Evolutionary conservation across 495 filamentous ascomycete species (phyloP).

Genomic region (Podospora conica): DNA sequence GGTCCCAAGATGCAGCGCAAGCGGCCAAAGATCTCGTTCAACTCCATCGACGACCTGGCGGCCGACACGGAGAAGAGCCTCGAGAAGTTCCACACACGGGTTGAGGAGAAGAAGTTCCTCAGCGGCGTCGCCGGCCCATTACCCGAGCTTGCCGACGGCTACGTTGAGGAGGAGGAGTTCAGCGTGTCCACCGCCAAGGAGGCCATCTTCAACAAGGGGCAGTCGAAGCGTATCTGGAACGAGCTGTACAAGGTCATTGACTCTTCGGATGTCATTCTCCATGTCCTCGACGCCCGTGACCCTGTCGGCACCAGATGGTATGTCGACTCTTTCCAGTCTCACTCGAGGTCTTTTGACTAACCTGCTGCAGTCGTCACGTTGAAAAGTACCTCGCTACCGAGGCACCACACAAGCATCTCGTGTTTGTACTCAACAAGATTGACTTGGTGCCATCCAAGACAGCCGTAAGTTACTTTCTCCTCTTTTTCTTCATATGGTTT

Average conservation of each 20-base stretch:
- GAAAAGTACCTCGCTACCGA: conserved; percentile 93
- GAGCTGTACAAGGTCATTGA: conserved; percentile 96
- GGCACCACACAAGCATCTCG: conserved; percentile 72
- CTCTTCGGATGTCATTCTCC: conserved; percentile 91
- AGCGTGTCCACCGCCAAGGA: conserved; percentile 66
- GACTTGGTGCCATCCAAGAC: conserved; percentile 90
- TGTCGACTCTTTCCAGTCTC: background rate
- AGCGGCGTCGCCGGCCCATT: conserved; percentile 60
- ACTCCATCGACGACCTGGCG: conserved; percentile 73
- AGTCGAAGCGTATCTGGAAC: conserved; percentile 95
- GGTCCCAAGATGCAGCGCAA: conserved; percentile 92
- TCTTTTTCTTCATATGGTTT: conserved; percentile 4
- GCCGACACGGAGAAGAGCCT: conserved; percentile 70
- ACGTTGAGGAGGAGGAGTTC: conserved; percentile 44
- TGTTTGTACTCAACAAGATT: conserved; percentile 80
- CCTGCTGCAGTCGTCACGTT: conserved; percentile 56
- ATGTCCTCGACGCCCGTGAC: conserved; percentile 91
- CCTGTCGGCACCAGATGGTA: conserved; percentile 73
- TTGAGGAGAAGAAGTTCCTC: conserved; percentile 64
- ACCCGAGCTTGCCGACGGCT: conserved; percentile 48
- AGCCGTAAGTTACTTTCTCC: conserved; percentile 65
- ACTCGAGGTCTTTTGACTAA: background rate
- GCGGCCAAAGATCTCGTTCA: conserved; percentile 77
- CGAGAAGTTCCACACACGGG: conserved; percentile 68
- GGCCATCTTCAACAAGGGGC: conserved; percentile 88